Conservation (phyloP, 139 green algal genomes). For the Micractinium sp. region DNA sequence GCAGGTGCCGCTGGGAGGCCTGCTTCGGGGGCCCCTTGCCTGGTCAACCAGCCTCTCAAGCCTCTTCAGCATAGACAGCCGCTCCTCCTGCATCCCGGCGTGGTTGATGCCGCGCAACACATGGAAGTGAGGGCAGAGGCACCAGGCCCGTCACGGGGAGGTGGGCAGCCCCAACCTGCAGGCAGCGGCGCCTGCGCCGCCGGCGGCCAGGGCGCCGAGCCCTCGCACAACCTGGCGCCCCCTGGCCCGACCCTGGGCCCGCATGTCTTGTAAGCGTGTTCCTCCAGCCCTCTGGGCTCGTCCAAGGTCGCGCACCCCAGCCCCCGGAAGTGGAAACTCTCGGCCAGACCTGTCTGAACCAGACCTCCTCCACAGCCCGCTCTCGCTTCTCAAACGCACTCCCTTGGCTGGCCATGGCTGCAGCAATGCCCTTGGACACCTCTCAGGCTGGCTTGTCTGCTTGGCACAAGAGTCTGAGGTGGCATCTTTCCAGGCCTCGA, state of each 20-base stretch:
- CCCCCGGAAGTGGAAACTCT: no score
- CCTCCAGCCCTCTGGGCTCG: no score
- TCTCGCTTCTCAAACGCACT: slow-evolving; percentile 20
- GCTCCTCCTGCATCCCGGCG: slow-evolving; percentile 25
- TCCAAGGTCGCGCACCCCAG: no score
- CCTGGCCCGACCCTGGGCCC: no score
- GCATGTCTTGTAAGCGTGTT: not conserved
- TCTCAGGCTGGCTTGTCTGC: not conserved
- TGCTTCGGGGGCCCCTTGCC: not conserved
- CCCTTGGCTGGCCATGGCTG: slow-evolving; percentile 4
- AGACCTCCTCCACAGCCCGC: slow-evolving; percentile 13
- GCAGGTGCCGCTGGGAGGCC: not conserved
- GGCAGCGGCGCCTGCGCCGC: not conserved
- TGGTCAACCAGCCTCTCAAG: slow-evolving; percentile 37
- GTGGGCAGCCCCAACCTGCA: not conserved
- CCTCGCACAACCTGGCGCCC: no score
- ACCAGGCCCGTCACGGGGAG: not conserved
- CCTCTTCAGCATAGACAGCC: slow-evolving; percentile 18
- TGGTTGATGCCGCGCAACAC: not conserved
- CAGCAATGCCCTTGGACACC: not conserved
- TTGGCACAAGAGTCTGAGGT: no score
- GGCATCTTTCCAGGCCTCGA: no score
- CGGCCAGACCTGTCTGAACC: not conserved
- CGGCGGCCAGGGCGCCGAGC: not conserved
- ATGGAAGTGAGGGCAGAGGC: not conserved